Evolutionary conservation across 108 stramenopile species (phyloP).

Genomic region (Fragilariopsis cylindrus): DNA sequence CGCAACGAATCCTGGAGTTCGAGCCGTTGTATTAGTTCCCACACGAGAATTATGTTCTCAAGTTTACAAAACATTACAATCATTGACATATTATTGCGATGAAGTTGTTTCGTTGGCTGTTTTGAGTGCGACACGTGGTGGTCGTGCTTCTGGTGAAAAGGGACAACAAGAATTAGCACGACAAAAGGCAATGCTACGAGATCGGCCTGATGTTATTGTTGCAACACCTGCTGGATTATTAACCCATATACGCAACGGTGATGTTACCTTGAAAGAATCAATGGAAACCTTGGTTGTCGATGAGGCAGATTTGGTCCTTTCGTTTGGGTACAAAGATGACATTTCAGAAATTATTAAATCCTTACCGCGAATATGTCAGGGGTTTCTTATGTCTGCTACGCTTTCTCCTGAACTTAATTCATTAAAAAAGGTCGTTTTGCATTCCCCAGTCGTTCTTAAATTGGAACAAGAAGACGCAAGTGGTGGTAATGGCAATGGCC

Average conservation of each 20-base stretch:
- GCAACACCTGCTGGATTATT: slow-evolving; percentile 80
- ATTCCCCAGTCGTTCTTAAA: slow-evolving; percentile 93
- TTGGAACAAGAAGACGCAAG: slow-evolving; percentile 74
- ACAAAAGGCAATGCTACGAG: slow-evolving; percentile 80
- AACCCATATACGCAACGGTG: slow-evolving; percentile 64
- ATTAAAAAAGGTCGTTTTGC: slow-evolving; percentile 91
- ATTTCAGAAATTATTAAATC: slow-evolving; percentile 79
- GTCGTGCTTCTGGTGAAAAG: slow-evolving; percentile 33
- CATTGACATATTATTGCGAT: slow-evolving; percentile 91
- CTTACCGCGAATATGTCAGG: slow-evolving; percentile 94
- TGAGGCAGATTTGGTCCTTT: slow-evolving; percentile 98
- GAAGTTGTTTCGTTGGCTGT: slow-evolving; percentile 79
- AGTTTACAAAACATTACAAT: slow-evolving; percentile 63
- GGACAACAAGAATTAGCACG: slow-evolving; percentile 47
- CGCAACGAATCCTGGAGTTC: slow-evolving; percentile 34
- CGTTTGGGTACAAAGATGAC: slow-evolving; percentile 94
- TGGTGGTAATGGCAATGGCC: slow-evolving; percentile 11
- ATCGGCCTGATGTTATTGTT: slow-evolving; percentile 74
- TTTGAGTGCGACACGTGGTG: slow-evolving; percentile 53
- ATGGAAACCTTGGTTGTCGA: slow-evolving; percentile 94
- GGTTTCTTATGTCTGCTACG: slow-evolving; percentile 98
- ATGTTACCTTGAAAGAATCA: slow-evolving; percentile 49
- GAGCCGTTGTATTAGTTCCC: slow-evolving; percentile 93
- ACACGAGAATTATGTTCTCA: slow-evolving; percentile 97
- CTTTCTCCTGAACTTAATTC: slow-evolving; percentile 89